A percentile compares a stretch with the other conserved stretches of the same genome.
Conservation (phyloP, 768 basidiomycete genomes). For the Lentinus tigrinus region DNA sequence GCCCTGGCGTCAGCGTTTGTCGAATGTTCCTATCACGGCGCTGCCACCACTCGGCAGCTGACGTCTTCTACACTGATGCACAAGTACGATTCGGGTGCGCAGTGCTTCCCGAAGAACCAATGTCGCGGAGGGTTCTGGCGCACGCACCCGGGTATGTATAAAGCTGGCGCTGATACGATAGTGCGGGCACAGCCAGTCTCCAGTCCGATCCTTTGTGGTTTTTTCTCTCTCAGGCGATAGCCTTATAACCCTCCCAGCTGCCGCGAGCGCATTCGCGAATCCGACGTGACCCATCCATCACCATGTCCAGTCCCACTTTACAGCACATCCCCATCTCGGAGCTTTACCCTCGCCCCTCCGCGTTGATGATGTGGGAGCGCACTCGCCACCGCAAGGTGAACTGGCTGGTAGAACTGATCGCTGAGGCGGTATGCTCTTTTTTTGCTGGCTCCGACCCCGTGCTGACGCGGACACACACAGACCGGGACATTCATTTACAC, state of each 20-base stretch:
- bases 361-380: slow-evolving; percentile 23
- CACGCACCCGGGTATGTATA: neutral
- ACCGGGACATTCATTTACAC: slow-evolving; percentile 29
- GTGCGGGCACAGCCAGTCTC: no score
- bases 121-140: neutral
- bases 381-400: slow-evolving; percentile 26
- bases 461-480: neutral
- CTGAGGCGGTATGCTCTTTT: slow-evolving; percentile 26
- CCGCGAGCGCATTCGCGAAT: neutral
- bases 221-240: neutral
- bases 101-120: neutral
- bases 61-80: neutral
- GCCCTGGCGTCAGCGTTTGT: neutral
- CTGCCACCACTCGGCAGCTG: neutral
- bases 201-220: no score
- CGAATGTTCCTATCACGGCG: neutral
- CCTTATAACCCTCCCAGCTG: neutral
- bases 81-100: neutral
- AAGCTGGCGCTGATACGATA: neutral
- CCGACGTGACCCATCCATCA: neutral
- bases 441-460: neutral
- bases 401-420: slow-evolving; percentile 28
- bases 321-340: slow-evolving; percentile 20
- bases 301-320: neutral
- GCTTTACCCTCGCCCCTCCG: slow-evolving; percentile 15